Evolutionary conservation across 208 protist species (phyloP).

Genomic region (Leishmania guyanensis): DNA sequence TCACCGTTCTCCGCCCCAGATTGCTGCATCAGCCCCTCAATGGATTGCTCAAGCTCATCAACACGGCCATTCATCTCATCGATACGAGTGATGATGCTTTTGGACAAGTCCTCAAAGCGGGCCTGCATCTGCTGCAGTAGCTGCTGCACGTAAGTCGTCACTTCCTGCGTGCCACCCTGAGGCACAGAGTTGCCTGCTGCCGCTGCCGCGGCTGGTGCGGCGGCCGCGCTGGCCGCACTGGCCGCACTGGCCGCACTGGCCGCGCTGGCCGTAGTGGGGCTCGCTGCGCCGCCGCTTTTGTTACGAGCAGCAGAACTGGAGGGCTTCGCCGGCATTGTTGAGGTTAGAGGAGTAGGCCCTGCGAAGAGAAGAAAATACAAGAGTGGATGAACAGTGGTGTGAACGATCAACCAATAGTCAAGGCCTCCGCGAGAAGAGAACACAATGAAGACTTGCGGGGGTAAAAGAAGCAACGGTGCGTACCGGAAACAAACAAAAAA

Average conservation of each 20-base stretch:
- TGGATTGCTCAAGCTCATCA: slow-evolving; percentile 94
- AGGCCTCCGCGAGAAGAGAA: not conserved
- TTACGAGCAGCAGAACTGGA: not conserved
- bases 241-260: slow-evolving; percentile 3
- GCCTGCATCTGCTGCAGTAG: slow-evolving; percentile 95
- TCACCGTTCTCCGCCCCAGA: slow-evolving; percentile 86
- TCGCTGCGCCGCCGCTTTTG: not conserved
- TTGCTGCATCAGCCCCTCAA: slow-evolving; percentile 95
- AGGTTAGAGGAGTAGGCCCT: not conserved
- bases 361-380: slow-evolving; percentile 19
- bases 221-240: slow-evolving; percentile 7
- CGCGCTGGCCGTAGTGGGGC: slow-evolving; percentile 6
- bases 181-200: slow-evolving; percentile 1
- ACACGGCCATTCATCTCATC: slow-evolving; percentile 95
- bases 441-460: not conserved
- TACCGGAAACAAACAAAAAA: not conserved
- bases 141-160: slow-evolving; percentile 94
- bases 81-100: slow-evolving; percentile 92
- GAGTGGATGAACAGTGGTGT: not conserved
- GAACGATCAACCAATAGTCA: not conserved
- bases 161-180: slow-evolving; percentile 79
- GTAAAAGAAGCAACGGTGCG: not conserved
- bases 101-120: slow-evolving; percentile 95
- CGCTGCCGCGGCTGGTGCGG: slow-evolving; percentile 6
- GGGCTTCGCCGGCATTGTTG: slow-evolving; percentile 35